These are phyloP conservation scores for Metschnikowia colocasiae DNA, from an alignment of 805 yeast species.

Conservation along the genomic window DNA sequence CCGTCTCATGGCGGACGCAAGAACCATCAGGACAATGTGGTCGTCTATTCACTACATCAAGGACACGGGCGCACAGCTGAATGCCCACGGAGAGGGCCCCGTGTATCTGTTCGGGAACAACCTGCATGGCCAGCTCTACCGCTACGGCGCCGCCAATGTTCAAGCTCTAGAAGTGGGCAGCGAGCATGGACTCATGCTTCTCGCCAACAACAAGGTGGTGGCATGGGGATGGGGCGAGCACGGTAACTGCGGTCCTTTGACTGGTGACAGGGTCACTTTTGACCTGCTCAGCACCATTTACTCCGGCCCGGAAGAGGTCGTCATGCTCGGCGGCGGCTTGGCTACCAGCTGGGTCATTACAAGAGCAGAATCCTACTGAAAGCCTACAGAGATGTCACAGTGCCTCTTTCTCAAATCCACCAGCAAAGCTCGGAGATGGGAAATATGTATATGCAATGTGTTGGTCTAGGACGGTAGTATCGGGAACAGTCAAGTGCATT, in stretches of 20 bases:
- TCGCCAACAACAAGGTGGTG: constrained; percentile 34
- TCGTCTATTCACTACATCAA: constrained; percentile 56
- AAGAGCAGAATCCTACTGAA: neutral
- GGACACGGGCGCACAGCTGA: neutral
- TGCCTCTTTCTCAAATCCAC: constrained; percentile 77
- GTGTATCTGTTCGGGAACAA: constrained; percentile 66
- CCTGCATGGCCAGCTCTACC: constrained; percentile 64
- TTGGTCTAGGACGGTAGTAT: constrained; percentile 64
- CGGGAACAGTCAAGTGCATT: constrained; percentile 27
- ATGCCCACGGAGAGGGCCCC: neutral
- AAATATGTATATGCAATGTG: constrained; percentile 66
- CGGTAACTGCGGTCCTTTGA: constrained; percentile 75
- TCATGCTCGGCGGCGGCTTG: constrained; percentile 54
- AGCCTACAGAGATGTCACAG: constrained; percentile 51
- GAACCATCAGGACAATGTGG: constrained; percentile 64
- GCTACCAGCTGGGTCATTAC: constrained; percentile 62
- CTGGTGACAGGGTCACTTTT: constrained; percentile 31
- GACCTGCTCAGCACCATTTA: constrained; percentile 35
- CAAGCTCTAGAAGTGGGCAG: constrained; percentile 60
- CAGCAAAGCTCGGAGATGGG: constrained; percentile 61
- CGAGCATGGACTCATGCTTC: constrained; percentile 70
- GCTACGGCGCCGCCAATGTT: constrained; percentile 16
- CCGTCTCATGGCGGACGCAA: neutral
- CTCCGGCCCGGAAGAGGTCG: constrained; percentile 20
- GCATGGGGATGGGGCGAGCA: constrained; percentile 99